Percentiles rank a stretch among this genome's conserved stretches.
Evolutionary conservation across 2,329 filamentous ascomycete species (phyloP).

Genomic region (Teratosphaeria pseudoeucalypti): DNA sequence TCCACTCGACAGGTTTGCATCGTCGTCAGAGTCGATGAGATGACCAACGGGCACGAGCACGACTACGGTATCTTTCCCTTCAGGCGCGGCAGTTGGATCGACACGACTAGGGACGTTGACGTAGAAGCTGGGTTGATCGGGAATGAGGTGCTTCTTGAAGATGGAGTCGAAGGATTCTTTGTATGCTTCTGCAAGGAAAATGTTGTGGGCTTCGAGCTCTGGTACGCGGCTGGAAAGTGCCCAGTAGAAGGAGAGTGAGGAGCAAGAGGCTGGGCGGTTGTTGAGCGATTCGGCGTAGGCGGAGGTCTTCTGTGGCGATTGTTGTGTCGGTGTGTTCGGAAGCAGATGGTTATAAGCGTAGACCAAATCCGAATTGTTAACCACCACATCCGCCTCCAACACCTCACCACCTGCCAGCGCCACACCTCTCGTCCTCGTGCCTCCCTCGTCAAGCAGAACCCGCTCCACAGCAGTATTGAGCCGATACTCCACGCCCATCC

Average conservation of each 20-base stretch:
- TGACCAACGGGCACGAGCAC: slow-evolving; percentile 65
- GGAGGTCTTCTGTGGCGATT: slow-evolving; percentile 10
- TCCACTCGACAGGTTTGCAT: neutral
- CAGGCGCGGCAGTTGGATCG: slow-evolving; percentile 56
- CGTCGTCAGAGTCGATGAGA: slow-evolving; percentile 34
- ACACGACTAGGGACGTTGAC: slow-evolving; percentile 64
- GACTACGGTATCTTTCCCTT: slow-evolving; percentile 54
- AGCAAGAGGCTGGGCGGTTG: slow-evolving; percentile 52
- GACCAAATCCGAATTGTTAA: slow-evolving; percentile 64
- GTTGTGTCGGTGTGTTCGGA: slow-evolving; percentile 14
- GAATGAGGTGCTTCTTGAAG: slow-evolving; percentile 59
- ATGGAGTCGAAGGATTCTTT: slow-evolving; percentile 65
- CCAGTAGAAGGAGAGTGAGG: slow-evolving; percentile 71
- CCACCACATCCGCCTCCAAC: slow-evolving; percentile 54
- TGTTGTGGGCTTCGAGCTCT: slow-evolving; percentile 61
- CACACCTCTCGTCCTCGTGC: slow-evolving; percentile 48
- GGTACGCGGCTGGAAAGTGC: slow-evolving; percentile 50
- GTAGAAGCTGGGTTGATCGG: slow-evolving; percentile 62
- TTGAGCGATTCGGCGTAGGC: slow-evolving; percentile 33
- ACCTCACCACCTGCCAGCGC: slow-evolving; percentile 46
- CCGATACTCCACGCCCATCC: slow-evolving; percentile 52
- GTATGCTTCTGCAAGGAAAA: slow-evolving; percentile 66
- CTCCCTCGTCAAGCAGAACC: slow-evolving; percentile 45
- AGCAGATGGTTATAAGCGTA: slow-evolving; percentile 66
- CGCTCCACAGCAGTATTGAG: slow-evolving; percentile 48